A percentile compares a stretch with the other conserved stretches of the same genome.
Conservation (phyloP, 352 stramenopile genomes). For the Globisporangium cylindrosporum region DNA sequence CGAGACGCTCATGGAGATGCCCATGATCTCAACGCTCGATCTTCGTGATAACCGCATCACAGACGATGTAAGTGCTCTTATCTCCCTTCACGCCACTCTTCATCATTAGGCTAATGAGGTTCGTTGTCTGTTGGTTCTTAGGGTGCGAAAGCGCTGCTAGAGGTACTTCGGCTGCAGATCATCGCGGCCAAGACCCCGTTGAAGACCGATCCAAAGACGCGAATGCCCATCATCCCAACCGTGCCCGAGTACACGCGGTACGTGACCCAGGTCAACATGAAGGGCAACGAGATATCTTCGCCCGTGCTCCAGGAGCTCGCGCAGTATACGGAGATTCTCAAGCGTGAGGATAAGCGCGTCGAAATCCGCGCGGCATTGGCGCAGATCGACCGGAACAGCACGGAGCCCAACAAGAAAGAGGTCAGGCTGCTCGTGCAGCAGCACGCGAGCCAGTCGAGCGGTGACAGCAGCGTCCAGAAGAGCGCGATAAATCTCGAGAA, state of each 20-base stretch:
- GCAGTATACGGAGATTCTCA: slow-evolving; percentile 75
- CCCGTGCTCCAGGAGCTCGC: slow-evolving; percentile 58
- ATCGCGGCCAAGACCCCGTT: slow-evolving; percentile 62
- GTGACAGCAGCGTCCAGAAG: slow-evolving; percentile 40
- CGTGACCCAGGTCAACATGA: slow-evolving; percentile 71
- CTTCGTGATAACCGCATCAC: slow-evolving; percentile 79
- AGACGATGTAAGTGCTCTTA: slow-evolving; percentile 45
- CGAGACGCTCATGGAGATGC: slow-evolving; percentile 72
- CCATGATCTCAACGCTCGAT: slow-evolving; percentile 73
- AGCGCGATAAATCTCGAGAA: slow-evolving; percentile 66
- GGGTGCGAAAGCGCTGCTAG: slow-evolving; percentile 66
- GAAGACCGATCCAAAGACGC: slow-evolving; percentile 48
- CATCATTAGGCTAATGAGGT: neutral
- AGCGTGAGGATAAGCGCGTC: slow-evolving; percentile 71
- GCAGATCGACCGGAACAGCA: slow-evolving; percentile 66
- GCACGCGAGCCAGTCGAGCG: slow-evolving; percentile 40
- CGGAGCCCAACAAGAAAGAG: slow-evolving; percentile 77
- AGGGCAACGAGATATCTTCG: slow-evolving; percentile 73
- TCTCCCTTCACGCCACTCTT: neutral
- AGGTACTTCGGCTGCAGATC: slow-evolving; percentile 77
- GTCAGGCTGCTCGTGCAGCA: slow-evolving; percentile 62
- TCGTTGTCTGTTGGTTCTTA: slow-evolving; percentile 17
- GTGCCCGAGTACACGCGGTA: slow-evolving; percentile 66
- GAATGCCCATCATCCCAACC: slow-evolving; percentile 36
- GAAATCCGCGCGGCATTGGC: slow-evolving; percentile 69